These are phyloP conservation scores for Daldinia loculata DNA, from an alignment of 495 filamentous ascomycete species.

Conservation along the genomic window DNA sequence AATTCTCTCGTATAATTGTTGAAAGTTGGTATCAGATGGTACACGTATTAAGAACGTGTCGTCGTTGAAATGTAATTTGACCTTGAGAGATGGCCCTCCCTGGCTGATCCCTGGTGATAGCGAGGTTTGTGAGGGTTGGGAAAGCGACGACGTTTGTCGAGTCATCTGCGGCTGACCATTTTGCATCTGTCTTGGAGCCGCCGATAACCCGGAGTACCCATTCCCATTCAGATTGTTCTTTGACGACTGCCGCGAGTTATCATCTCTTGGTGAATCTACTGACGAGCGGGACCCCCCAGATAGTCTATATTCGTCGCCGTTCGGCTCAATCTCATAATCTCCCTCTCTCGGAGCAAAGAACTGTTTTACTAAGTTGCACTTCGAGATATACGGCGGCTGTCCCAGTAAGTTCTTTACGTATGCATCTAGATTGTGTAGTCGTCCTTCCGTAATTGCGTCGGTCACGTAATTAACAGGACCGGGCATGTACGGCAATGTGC, in stretches of 20 bases:
- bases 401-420: slow-evolving; percentile 91
- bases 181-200: slow-evolving; percentile 66
- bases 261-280: slow-evolving; percentile 60
- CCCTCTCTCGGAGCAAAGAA: slow-evolving; percentile 90
- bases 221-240: slow-evolving; percentile 71
- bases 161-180: slow-evolving; percentile 68
- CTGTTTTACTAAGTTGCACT: slow-evolving; percentile 81
- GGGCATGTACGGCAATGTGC: slow-evolving; percentile 96
- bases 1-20: slow-evolving; percentile 82
- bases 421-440: slow-evolving; percentile 88
- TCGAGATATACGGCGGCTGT: slow-evolving; percentile 83
- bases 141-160: slow-evolving; percentile 77
- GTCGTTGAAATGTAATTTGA: slow-evolving; percentile 92
- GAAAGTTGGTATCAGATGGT: slow-evolving; percentile 78
- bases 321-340: slow-evolving; percentile 89
- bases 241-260: slow-evolving; percentile 77
- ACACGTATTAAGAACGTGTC: slow-evolving; percentile 92
- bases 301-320: slow-evolving; percentile 73
- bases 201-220: slow-evolving; percentile 63
- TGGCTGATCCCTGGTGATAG: slow-evolving; percentile 58
- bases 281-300: slow-evolving; percentile 78
- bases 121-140: slow-evolving; percentile 71
- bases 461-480: slow-evolving; percentile 98
- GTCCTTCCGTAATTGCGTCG: slow-evolving; percentile 92
- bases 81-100: slow-evolving; percentile 69